Percentiles rank a stretch among this genome's conserved stretches.
Evolutionary conservation across 176 grass and related monocot genomes (phyloP).

Genomic region (Hordeum vulgare): DNA sequence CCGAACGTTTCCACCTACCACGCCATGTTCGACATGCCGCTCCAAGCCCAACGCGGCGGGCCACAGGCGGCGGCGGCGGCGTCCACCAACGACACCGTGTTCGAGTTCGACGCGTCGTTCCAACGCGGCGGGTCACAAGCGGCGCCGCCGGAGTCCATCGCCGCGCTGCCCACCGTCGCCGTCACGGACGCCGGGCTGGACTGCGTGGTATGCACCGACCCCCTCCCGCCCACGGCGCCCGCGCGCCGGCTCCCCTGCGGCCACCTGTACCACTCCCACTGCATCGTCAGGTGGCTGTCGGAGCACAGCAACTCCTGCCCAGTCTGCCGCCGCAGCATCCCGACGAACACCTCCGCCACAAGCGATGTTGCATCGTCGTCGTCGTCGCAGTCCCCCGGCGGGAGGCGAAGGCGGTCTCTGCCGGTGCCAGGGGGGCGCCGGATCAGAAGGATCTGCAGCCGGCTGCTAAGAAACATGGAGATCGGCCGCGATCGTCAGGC

Average conservation of each 20-base stretch:
- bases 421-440: neutral
- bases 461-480: neutral
- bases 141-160: neutral
- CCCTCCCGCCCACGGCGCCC: neutral
- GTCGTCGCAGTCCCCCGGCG: neutral
- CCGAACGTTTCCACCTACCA: neutral
- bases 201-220: neutral
- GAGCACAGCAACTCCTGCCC: conserved; percentile 16
- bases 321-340: conserved; percentile 18
- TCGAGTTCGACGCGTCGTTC: neutral
- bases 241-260: neutral
- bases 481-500: neutral
- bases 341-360: neutral
- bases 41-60: neutral
- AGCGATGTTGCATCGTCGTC: neutral
- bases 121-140: neutral
- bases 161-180: neutral
- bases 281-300: conserved; percentile 8
- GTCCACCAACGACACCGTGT: neutral
- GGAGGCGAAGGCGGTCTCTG: neutral
- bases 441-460: conserved; percentile 6
- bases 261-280: conserved; percentile 19
- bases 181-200: neutral
- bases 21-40: neutral
- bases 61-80: neutral